A percentile compares a stretch with the other conserved stretches of the same genome.
These are phyloP conservation scores for Exobasidium rhododendri DNA, from an alignment of 1,284 basidiomycete genomes.

Conservation along the genomic window DNA sequence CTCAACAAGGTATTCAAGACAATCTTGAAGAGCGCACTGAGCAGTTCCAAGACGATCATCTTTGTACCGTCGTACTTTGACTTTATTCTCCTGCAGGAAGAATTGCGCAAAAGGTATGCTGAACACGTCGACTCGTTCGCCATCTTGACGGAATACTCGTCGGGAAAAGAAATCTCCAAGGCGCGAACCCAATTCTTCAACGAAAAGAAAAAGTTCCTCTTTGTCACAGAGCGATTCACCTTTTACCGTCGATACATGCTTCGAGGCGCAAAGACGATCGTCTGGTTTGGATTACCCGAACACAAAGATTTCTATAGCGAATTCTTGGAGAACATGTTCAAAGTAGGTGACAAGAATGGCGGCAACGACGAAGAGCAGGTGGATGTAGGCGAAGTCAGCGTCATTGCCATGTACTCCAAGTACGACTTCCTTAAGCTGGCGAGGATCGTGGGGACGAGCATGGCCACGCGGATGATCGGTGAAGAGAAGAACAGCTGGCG, in stretches of 20 bases:
- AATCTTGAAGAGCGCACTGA: conserved; percentile 83
- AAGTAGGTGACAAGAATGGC: conserved; percentile 47
- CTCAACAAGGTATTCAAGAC: conserved; percentile 77
- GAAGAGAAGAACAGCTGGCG: conserved; percentile 36
- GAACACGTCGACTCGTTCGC: conserved; percentile 2
- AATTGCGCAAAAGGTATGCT: conserved; percentile 62
- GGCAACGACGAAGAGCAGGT: conserved; percentile 58
- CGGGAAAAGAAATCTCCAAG: conserved; percentile 85
- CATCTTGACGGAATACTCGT: conserved; percentile 69
- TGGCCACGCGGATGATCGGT: conserved; percentile 41
- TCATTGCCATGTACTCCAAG: conserved; percentile 70
- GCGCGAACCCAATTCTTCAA: conserved; percentile 89
- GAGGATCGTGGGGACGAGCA: conserved; percentile 63
- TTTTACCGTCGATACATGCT: conserved; percentile 76
- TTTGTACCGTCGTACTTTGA: conserved; percentile 95
- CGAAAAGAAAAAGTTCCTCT: conserved; percentile 78
- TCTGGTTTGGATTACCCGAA: conserved; percentile 88
- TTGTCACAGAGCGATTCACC: conserved; percentile 94
- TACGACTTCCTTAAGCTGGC: conserved; percentile 85
- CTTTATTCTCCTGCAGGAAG: conserved; percentile 84
- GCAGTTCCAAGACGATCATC: conserved; percentile 79
- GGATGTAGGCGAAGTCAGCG: conserved; percentile 67
- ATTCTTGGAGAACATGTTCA: conserved; percentile 78
- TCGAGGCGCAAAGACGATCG: conserved; percentile 79
- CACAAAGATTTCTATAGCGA: conserved; percentile 90